phyloP scores from a whole-genome alignment of 257 asterid genomes.

The Solanum clarkiae region DNA sequence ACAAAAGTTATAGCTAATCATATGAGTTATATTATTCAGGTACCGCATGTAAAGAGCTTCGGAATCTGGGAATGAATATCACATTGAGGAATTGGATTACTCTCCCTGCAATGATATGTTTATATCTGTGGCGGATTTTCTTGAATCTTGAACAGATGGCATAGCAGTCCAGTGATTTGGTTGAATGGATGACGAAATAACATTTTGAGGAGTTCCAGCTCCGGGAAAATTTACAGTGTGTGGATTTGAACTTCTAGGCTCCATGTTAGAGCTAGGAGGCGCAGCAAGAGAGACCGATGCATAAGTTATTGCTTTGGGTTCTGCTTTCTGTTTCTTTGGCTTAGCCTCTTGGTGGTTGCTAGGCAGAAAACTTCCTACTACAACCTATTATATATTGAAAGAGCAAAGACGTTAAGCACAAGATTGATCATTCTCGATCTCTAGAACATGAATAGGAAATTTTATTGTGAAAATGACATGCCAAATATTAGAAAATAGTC shows the following conservation, averaged over 20 bases:
- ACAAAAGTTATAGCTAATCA: background rate
- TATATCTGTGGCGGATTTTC: slow-evolving; percentile 52
- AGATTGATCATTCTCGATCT: background rate
- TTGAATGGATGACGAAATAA: slow-evolving; percentile 22
- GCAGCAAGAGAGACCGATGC: slow-evolving; percentile 13
- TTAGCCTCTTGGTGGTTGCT: slow-evolving; percentile 40
- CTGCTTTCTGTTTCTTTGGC: slow-evolving; percentile 54
- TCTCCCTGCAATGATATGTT: slow-evolving; percentile 55
- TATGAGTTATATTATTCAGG: background rate
- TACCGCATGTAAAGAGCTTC: background rate
- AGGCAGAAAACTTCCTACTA: slow-evolving; percentile 71
- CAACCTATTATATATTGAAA: slow-evolving; percentile 30
- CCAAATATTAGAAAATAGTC: background rate
- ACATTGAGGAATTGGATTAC: background rate
- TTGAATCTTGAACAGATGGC: slow-evolving; percentile 30
- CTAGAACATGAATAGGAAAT: background rate
- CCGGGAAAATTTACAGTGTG: slow-evolving; percentile 4
- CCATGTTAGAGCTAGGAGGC: slow-evolving; percentile 15
- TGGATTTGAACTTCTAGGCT: slow-evolving; percentile 15
- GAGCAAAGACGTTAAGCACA: background rate
- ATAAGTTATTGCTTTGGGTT: slow-evolving; percentile 1
- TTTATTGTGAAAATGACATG: background rate
- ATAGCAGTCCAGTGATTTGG: slow-evolving; percentile 27
- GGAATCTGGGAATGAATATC: background rate
- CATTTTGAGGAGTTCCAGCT: slow-evolving; percentile 9